phyloP scores from a whole-genome alignment of 139 green algal genomes.

The Pseudopediastrum boryanum region DNA sequence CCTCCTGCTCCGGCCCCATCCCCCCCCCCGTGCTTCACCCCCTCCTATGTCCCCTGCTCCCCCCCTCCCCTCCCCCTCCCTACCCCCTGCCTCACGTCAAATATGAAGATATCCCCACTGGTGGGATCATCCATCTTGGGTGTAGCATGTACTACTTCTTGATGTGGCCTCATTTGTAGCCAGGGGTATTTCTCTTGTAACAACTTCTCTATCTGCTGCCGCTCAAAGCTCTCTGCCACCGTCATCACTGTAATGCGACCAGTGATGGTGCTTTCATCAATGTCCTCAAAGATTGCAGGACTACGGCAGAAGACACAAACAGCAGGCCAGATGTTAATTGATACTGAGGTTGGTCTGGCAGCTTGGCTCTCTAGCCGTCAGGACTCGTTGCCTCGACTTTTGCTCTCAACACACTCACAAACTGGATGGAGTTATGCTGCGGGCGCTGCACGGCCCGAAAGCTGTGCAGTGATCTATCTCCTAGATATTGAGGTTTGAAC shows the following conservation, averaged over 20 bases:
- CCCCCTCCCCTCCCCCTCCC: no score
- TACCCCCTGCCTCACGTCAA: constrained; percentile 16
- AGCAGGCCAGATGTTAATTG: no score
- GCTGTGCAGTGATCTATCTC: neutral
- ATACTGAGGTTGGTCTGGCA: no score
- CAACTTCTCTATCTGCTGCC: constrained; percentile 23
- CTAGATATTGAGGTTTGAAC: no score
- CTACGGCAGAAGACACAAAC: neutral
- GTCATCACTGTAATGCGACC: constrained; percentile 33
- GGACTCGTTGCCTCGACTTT: no score
- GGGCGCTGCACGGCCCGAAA: neutral
- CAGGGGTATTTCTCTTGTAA: constrained; percentile 18
- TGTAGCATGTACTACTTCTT: constrained; percentile 38
- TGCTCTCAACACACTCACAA: neutral
- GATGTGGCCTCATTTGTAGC: constrained; percentile 5
- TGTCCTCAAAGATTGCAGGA: constrained; percentile 20
- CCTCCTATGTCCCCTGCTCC: no score
- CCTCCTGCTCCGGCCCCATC: neutral
- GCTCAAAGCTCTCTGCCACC: constrained; percentile 28
- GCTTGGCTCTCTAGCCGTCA: no score
- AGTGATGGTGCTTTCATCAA: constrained; percentile 9
- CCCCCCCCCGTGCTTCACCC: neutral
- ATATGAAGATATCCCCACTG: constrained; percentile 35
- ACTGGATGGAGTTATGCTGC: neutral
- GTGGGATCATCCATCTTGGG: constrained; percentile 28